phyloP scores from a whole-genome alignment of 306 rosid species.

The Quercus suber region DNA sequence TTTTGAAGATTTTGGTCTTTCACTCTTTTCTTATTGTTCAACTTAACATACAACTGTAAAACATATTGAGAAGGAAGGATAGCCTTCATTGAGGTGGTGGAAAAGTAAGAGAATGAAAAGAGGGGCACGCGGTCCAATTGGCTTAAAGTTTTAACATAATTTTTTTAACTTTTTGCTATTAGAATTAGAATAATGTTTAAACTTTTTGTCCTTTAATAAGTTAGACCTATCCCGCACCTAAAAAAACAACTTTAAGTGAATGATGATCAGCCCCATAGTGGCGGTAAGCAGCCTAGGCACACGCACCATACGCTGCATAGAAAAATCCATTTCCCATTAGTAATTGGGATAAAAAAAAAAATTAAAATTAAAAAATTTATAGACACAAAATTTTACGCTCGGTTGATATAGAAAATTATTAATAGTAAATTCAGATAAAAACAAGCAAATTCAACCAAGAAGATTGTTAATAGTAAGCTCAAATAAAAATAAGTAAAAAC shows the following conservation, averaged over 20 bases:
- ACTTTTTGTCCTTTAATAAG: slow-evolving; percentile 30
- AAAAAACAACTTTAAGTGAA: not conserved
- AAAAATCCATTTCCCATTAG: not conserved
- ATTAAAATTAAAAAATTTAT: too few relatives aligned
- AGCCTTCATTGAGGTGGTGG: not conserved
- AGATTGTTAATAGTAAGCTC: too few relatives aligned
- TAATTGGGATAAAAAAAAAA: not conserved
- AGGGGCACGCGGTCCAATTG: slow-evolving; percentile 13
- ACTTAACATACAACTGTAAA: too few relatives aligned
- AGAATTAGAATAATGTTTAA: not conserved
- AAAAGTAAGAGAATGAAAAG: not conserved
- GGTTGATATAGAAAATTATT: too few relatives aligned
- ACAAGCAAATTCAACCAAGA: too few relatives aligned
- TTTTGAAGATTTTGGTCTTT: too few relatives aligned
- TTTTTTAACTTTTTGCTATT: not conserved
- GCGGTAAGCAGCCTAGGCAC: not conserved
- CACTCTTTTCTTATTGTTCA: too few relatives aligned
- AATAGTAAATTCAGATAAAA: too few relatives aligned
- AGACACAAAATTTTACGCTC: too few relatives aligned
- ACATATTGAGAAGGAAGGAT: not conserved
- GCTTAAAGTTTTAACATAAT: slow-evolving; percentile 1
- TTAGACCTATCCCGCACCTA: not conserved
- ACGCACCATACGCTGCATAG: slow-evolving; percentile 1
- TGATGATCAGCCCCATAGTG: not conserved
- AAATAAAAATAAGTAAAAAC: too few relatives aligned